Base-by-base conservation (phyloP, 2,329 filamentous ascomycete species). In the Fusarium sp. region DNA sequence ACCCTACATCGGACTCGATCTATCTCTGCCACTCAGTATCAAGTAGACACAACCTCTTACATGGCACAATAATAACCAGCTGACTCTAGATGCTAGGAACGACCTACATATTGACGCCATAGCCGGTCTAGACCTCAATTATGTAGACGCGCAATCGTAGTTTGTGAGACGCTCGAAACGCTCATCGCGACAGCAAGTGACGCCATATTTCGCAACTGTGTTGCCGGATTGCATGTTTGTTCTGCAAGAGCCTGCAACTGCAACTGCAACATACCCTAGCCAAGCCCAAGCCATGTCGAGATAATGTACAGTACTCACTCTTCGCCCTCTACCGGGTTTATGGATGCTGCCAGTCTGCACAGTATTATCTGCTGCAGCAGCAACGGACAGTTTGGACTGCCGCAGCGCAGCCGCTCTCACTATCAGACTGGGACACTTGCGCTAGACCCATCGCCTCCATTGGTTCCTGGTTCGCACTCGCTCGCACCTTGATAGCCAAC, bases 191-290 rank as follows among this genome's bases (percentile, higher is more conserved):
- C 59, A 65, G 62, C 21, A 54, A 71, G 72, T 75, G 72, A 75
- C 71, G 72, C 71, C 71, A 74, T 75, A 28, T 57, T 62, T 69
- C 56, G 69, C 64, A 71, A 69, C 55, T 61, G 21, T 49, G 53
- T 51, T 47, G 55, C 62, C 59, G 49, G 50, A 71, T 74, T 72
- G 61, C 66, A 71, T 66, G 59, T 63, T 53, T 40, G 34, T 42
- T 66, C 40, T 62, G 41, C 57, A 59, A 58, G 34, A 66, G 42
- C 9, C 42, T 45, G 20, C 42, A 45, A 45, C 42, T 37, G 18
- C 18, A 47, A n/a, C 37, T 61, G 42, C 57, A 59, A 58, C 45
- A 66, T 43, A 48, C 56, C 48, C 56, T 59, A 74, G 59, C 27
- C 11, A 30, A 34, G 49, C 47, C 56, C 11, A 30, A 34, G 49